Conservation (phyloP, 2,329 filamentous ascomycete genomes). For the Colletotrichum orbiculare region DNA sequence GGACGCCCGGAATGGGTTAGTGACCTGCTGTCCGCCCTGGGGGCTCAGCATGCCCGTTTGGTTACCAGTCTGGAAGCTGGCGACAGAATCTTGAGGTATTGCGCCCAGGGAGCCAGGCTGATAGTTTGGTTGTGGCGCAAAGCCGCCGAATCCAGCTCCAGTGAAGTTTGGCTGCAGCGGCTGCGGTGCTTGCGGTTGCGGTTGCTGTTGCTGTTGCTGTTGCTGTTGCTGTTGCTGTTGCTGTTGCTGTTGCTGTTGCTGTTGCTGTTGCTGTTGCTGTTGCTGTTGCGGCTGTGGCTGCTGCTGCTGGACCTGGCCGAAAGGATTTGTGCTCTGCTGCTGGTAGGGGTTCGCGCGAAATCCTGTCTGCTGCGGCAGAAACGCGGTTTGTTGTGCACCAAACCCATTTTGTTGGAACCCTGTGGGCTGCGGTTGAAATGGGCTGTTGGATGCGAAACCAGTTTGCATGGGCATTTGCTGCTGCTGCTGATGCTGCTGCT, state of each 20-base stretch:
- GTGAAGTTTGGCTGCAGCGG: constrained; percentile 64
- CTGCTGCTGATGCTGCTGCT: constrained; percentile 46
- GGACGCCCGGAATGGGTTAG: constrained; percentile 94
- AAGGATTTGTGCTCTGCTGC: constrained; percentile 48
- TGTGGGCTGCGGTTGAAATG: constrained; percentile 45
- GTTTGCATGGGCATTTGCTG: constrained; percentile 42
- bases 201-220: constrained; percentile 50
- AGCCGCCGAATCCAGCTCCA: constrained; percentile 86
- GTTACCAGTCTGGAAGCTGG: constrained; percentile 61
- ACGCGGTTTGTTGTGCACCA: constrained; percentile 53
- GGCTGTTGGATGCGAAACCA: constrained; percentile 43
- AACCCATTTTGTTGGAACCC: constrained; percentile 56
- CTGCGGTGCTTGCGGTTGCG: constrained; percentile 43
- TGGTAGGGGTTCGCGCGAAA: constrained; percentile 57
- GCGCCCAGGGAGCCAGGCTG: constrained; percentile 63
- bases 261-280: constrained; percentile 50
- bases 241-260: constrained; percentile 49
- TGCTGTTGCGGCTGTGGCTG: constrained; percentile 49
- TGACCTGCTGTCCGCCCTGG: constrained; percentile 69
- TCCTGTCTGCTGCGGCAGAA: constrained; percentile 52
- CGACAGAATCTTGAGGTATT: constrained; percentile 68
- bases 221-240: constrained; percentile 49
- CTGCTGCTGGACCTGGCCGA: constrained; percentile 48
- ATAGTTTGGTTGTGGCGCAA: constrained; percentile 72
- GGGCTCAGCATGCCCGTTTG: constrained; percentile 53